These are phyloP conservation scores for Coemansia sp. DNA, from an alignment of 192 early-diverging fungal species.

Conservation along the genomic window DNA sequence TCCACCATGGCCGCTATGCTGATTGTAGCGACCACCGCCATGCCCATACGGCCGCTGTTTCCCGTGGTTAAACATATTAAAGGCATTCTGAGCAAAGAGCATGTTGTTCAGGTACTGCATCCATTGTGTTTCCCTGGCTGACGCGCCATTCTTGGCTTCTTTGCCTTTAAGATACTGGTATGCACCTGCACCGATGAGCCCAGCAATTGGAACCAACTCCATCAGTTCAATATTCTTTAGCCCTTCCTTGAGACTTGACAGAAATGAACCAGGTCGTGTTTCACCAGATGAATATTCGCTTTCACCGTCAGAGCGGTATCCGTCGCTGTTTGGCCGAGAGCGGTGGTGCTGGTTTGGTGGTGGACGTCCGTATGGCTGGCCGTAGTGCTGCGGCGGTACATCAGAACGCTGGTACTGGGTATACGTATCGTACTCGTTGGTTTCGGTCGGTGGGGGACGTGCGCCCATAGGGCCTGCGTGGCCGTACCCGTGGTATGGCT, in stretches of 20 bases:
- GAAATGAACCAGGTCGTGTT: slow-evolving; percentile 14
- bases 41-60: neutral
- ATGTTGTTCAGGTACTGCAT: slow-evolving; percentile 26
- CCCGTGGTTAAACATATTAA: slow-evolving; percentile 15
- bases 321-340: slow-evolving; percentile 5
- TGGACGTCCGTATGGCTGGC: slow-evolving; percentile 12
- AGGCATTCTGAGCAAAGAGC: slow-evolving; percentile 24
- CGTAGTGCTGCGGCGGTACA: slow-evolving; percentile 6
- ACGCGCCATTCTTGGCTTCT: slow-evolving; percentile 8
- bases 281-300: slow-evolving; percentile 17
- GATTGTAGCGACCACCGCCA: slow-evolving; percentile 1
- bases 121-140: slow-evolving; percentile 37
- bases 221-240: slow-evolving; percentile 22
- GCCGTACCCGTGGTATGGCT: neutral
- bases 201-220: slow-evolving; percentile 30
- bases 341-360: slow-evolving; percentile 1
- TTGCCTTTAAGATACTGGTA: slow-evolving; percentile 32
- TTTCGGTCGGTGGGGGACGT: slow-evolving; percentile 6
- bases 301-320: slow-evolving; percentile 19
- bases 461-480: slow-evolving; percentile 22
- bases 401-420: slow-evolving; percentile 8
- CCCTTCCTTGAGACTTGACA: slow-evolving; percentile 34
- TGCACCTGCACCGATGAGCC: slow-evolving; percentile 26
- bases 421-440: slow-evolving; percentile 21
- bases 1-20: neutral